Conservation (phyloP, 805 yeast genomes). For the Suhomyces canberraensis region DNA sequence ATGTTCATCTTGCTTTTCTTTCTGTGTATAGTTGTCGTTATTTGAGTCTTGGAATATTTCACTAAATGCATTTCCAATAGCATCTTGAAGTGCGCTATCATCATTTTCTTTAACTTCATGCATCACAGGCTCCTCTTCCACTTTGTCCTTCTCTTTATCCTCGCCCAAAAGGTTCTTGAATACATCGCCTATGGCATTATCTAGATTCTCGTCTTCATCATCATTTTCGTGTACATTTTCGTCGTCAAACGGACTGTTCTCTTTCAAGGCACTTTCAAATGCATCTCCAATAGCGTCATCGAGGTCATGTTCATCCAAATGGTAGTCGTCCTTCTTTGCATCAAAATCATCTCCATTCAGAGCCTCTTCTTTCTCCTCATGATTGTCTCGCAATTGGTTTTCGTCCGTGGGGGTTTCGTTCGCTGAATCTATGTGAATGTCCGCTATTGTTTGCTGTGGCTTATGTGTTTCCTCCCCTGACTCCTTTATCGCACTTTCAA, state of each 20-base stretch:
- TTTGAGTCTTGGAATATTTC: conserved; percentile 3
- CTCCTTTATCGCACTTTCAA: conserved; percentile 7
- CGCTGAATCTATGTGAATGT: not conserved
- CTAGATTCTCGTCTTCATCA: conserved; percentile 16
- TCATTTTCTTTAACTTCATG: not conserved
- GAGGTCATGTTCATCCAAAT: conserved; percentile 8
- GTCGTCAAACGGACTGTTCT: too few relatives aligned
- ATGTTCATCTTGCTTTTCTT: too few relatives aligned
- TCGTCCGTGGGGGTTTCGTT: not conserved
- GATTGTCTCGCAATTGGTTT: too few relatives aligned
- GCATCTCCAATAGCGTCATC: conserved; percentile 16
- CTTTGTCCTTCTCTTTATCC: not conserved
- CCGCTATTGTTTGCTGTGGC: not conserved
- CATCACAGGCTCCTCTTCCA: not conserved
- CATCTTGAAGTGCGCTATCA: conserved; percentile 5
- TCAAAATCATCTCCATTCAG: conserved; percentile 11
- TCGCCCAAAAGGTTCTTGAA: conserved; percentile 9
- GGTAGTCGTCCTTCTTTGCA: not conserved
- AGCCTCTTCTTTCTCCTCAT: too few relatives aligned
- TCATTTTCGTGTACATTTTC: conserved; percentile 1
- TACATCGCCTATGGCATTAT: conserved; percentile 31
- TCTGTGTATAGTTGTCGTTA: too few relatives aligned
- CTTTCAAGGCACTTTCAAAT: too few relatives aligned
- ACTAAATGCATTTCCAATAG: conserved; percentile 18
- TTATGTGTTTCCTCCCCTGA: not conserved